phyloP scores from a whole-genome alignment of 179 eudicot genomes.

The Sideroxylon spinosum region DNA sequence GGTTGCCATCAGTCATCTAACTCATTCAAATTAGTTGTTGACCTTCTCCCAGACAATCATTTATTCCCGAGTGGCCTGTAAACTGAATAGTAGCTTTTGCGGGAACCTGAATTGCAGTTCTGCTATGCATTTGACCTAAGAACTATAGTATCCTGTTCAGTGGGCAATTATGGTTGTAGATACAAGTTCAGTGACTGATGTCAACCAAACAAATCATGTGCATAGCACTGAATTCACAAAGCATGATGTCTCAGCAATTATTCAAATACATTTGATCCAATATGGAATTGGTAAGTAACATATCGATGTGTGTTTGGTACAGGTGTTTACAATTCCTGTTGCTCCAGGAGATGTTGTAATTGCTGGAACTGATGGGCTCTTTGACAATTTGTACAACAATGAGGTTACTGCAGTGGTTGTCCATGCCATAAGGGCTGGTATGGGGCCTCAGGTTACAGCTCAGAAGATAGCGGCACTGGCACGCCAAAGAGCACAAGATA shows the following conservation, averaged over 20 bases:
- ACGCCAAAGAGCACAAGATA: constrained; percentile 72
- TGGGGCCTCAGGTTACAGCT: constrained; percentile 70
- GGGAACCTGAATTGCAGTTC: not conserved
- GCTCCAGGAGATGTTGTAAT: constrained; percentile 86
- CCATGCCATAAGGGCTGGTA: constrained; percentile 64
- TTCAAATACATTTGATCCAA: not conserved
- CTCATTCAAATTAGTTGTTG: too few species aligned
- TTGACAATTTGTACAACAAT: constrained; percentile 84
- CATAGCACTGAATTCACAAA: too few species aligned
- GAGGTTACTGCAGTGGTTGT: constrained; percentile 77
- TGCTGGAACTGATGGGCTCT: constrained; percentile 94
- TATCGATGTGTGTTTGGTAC: constrained; percentile 14
- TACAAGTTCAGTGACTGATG: not conserved
- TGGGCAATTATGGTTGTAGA: not conserved
- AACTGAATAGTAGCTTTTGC: not conserved
- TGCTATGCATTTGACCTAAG: not conserved
- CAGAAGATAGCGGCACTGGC: constrained; percentile 78
- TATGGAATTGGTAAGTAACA: not conserved
- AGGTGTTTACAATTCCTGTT: constrained; percentile 80
- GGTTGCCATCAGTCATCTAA: too few species aligned
- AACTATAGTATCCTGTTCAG: not conserved
- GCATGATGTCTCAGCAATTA: not conserved
- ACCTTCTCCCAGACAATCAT: not conserved
- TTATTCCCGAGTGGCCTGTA: not conserved
- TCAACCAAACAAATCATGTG: not conserved